phyloP scores from a whole-genome alignment of 169 alveolate genomes.

The Nephromyces sp. region DNA sequence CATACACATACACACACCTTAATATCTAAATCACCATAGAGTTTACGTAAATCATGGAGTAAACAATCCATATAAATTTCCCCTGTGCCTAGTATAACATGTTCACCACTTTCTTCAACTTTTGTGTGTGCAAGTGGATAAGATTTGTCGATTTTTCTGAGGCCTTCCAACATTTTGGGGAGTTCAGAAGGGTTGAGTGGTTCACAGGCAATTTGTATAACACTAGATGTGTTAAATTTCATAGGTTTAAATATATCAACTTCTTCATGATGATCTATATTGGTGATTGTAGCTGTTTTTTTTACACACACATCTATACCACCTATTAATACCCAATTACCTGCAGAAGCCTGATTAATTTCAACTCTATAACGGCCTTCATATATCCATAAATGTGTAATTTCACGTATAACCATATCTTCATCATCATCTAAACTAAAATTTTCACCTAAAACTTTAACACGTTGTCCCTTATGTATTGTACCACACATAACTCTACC shows the following conservation, averaged over 20 bases:
- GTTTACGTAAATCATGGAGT: constrained; percentile 90
- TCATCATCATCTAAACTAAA: constrained; percentile 84
- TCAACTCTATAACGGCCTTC: constrained; percentile 86
- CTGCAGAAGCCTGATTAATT: constrained; percentile 22
- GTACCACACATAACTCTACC: constrained; percentile 97
- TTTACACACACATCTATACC: constrained; percentile 83
- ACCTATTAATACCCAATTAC: constrained; percentile 75
- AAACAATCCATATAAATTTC: constrained; percentile 94
- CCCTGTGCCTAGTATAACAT: constrained; percentile 93
- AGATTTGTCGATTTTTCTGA: constrained; percentile 81
- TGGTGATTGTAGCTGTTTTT: constrained; percentile 80
- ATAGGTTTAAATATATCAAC: constrained; percentile 75
- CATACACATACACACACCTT: constrained; percentile 76
- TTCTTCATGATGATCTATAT: constrained; percentile 50
- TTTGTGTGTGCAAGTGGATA: constrained; percentile 84
- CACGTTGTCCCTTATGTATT: constrained; percentile 79
- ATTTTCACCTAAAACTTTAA: constrained; percentile 49
- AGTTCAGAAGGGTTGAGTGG: constrained; percentile 96
- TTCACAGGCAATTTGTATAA: constrained; percentile 80
- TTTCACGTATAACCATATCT: constrained; percentile 77
- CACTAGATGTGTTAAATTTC: constrained; percentile 35
- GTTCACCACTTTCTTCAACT: constrained; percentile 81
- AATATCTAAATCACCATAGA: constrained; percentile 94
- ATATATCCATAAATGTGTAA: constrained; percentile 77
- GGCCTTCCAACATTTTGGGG: constrained; percentile 95